Evolutionary conservation across 345 rosid species (phyloP).

Genomic region (Odontarrhena argentea): DNA sequence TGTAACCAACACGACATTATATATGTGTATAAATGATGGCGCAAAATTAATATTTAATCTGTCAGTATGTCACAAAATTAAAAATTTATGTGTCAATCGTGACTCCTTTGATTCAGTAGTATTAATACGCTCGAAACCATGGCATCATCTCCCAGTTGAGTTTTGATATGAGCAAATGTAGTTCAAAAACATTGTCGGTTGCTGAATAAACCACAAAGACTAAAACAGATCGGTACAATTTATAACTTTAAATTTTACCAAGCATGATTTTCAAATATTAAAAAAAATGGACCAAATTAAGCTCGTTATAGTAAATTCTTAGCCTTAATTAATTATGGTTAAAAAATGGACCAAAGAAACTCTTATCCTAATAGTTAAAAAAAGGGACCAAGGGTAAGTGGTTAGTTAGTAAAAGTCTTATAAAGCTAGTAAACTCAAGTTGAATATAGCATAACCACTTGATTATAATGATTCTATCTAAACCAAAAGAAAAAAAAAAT

Average conservation of each 20-base stretch:
- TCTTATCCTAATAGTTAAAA: too few species aligned
- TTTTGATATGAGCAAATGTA: background rate
- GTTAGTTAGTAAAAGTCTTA: background rate
- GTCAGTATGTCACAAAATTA: too few species aligned
- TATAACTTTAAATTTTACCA: background rate
- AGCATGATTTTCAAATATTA: background rate
- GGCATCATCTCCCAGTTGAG: background rate
- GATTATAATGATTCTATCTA: background rate
- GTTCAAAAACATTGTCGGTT: background rate
- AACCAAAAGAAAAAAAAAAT: background rate
- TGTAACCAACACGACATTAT: constrained; percentile 1
- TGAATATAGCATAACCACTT: constrained; percentile 23
- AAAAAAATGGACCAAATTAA: background rate
- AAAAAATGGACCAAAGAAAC: too few species aligned
- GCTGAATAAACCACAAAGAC: background rate
- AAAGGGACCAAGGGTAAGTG: background rate
- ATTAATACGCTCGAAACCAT: background rate
- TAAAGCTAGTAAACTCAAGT: constrained; percentile 24
- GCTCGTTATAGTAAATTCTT: too few species aligned
- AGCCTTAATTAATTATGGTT: too few species aligned
- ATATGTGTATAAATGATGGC: background rate
- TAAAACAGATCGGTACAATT: background rate
- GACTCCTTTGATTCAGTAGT: background rate
- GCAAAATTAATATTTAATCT: background rate
- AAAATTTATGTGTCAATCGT: too few species aligned